A percentile compares a stretch with the other conserved stretches of the same genome.
These are phyloP conservation scores for Brassica nigra DNA, from an alignment of 345 rosid species.

Conservation along the genomic window DNA sequence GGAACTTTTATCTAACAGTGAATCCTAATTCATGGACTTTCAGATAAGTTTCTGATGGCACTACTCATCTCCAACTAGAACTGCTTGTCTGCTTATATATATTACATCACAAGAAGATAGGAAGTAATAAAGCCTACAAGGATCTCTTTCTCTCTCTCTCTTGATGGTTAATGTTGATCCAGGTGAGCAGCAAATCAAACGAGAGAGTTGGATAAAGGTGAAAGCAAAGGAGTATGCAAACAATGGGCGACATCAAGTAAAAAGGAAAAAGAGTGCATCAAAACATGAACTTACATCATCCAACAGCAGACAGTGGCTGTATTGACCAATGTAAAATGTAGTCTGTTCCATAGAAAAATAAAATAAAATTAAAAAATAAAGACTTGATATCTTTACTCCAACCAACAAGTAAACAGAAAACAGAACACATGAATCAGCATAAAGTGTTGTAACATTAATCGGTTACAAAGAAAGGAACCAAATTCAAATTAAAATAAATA, in stretches of 20 bases:
- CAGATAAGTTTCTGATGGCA: not conserved
- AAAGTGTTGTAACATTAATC: not conserved
- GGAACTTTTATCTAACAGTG: not conserved
- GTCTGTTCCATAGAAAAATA: conserved; percentile 48
- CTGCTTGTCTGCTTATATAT: not conserved
- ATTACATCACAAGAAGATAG: not conserved
- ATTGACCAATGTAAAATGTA: conserved; percentile 80
- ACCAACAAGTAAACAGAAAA: not conserved
- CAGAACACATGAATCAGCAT: not conserved
- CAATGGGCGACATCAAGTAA: not conserved
- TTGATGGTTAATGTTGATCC: not conserved
- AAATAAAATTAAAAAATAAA: not conserved
- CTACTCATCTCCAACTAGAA: not conserved
- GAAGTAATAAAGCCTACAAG: not conserved
- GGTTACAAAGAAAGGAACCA: not conserved
- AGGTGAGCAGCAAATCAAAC: not conserved
- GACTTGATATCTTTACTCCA: not conserved
- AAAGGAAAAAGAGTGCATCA: not conserved
- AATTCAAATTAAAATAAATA: not conserved
- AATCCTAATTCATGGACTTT: not conserved
- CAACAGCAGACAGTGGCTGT: conserved; percentile 93
- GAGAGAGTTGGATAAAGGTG: not conserved
- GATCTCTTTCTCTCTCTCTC: not conserved
- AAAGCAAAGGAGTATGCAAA: not conserved
- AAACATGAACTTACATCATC: conserved; percentile 82